Evolutionary conservation across 331 rosid genomes (phyloP), one percentile per base, ranked within the genome.

Genomic region (Phaseolus coccineus): DNA sequence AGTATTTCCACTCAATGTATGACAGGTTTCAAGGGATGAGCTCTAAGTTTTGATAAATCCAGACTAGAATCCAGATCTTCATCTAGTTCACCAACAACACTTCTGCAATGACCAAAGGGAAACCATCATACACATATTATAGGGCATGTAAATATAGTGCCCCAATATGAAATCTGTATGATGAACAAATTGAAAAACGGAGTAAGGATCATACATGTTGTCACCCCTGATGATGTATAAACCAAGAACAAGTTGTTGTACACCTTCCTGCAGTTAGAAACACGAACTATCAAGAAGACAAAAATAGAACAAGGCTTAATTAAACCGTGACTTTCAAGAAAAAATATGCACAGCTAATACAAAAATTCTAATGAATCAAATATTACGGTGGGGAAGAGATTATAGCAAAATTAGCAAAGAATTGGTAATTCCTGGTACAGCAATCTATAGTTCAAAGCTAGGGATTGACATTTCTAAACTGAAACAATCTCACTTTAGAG

Each of bases 171-270:
- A 71, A 48, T 82, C 51, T 58, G 27, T 10, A 39, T 51, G 28
- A 33, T 27, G 14, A 22, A 42, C 52, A 55, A 47, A 31, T 35
- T 6, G 40, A 61, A 39, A 73, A 65, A 39, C 35, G 13, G 39
- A 72, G 61, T 40, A 55, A 76, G 46, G 73, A 57, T 14, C 77
- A 80, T 91, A 96, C 99, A 96, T 96, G 89, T 96, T 96, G 86
- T 96, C 99, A 59, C 99, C 99, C 86, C 99, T 89, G 48, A 96
- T 91, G 84, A 96, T 96, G 81, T 96, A 93, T 81, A 96, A 81
- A 22, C 99, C 99, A 71, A 93, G 83, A 78, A 93, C 99, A 73
- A 96, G 96, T 82, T 93, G 97, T 77, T 96, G 98, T 68, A 96
- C 99, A 37, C 99, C 99, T 87, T 93, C 99, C 99, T 96, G 96